Evolutionary conservation across 371 early-diverging fungal genomes (phyloP).

Genomic region (Zychaea mexicana): DNA sequence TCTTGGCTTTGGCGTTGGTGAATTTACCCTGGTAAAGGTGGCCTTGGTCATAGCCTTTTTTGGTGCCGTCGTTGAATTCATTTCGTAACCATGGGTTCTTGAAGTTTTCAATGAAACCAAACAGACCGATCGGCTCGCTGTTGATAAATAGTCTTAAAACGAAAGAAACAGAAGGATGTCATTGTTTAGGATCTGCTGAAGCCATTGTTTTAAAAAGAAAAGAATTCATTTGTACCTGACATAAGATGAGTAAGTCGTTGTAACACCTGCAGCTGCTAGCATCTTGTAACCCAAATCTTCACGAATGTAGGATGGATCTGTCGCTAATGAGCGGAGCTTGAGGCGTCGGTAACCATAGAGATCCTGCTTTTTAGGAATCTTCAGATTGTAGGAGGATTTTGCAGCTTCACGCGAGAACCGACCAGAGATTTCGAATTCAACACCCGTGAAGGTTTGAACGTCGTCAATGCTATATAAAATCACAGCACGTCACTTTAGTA

Average conservation of each 20-base stretch:
- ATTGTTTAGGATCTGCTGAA: no score
- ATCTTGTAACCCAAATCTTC: conserved; percentile 33
- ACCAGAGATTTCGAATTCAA: conserved; percentile 30
- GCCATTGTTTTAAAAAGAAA: no score
- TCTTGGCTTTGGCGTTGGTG: background rate
- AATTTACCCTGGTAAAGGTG: conserved; percentile 33
- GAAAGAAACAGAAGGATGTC: no score
- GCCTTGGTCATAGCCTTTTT: conserved; percentile 28
- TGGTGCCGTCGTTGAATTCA: conserved; percentile 30
- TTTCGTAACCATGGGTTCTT: conserved; percentile 35
- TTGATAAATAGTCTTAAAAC: conserved; percentile 36
- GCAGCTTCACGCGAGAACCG: conserved; percentile 28
- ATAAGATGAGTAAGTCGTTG: conserved; percentile 25
- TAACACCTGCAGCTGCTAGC: conserved; percentile 25
- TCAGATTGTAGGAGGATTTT: conserved; percentile 39
- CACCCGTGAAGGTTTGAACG: conserved; percentile 20
- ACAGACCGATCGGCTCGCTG: conserved; percentile 34
- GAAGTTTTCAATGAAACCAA: conserved; percentile 37
- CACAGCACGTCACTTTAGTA: background rate
- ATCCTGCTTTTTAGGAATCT: conserved; percentile 20
- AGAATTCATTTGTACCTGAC: conserved; percentile 10
- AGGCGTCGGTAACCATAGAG: conserved; percentile 27
- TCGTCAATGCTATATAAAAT: conserved; percentile 15
- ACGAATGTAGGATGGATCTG: conserved; percentile 44
- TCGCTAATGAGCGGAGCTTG: conserved; percentile 33